These are phyloP conservation scores for Magnusiomyces sp. DNA, from an alignment of 1,139 yeast genomes.

Conservation along the genomic window DNA sequence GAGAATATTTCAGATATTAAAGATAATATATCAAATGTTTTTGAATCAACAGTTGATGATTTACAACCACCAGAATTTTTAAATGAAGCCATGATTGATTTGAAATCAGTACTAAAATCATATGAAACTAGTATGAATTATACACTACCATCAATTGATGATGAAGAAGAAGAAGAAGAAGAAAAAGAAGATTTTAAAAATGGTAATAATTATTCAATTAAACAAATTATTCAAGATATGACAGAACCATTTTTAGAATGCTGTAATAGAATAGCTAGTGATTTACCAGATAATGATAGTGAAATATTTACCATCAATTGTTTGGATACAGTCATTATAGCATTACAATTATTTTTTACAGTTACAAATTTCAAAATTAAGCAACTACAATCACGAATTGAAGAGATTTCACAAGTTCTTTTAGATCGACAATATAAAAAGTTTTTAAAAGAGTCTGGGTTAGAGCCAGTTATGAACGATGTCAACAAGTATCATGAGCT, in stretches of 20 bases:
- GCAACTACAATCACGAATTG: conserved; percentile 25
- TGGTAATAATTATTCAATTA: conserved; percentile 11
- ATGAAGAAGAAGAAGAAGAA: conserved; percentile 19
- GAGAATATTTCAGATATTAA: conserved; percentile 20
- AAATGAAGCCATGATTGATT: conserved; percentile 27
- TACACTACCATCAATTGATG: too few species aligned
- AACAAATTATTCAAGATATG: conserved; percentile 27
- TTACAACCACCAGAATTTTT: conserved; percentile 34
- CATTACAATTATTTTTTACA: conserved; percentile 27
- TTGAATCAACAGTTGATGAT: conserved; percentile 19
- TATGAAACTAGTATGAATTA: conserved; percentile 30
- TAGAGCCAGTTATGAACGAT: conserved; percentile 9
- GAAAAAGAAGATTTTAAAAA: not conserved
- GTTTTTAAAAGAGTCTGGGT: conserved; percentile 26
- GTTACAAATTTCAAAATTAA: conserved; percentile 28
- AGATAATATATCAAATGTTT: conserved; percentile 15
- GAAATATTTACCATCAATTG: conserved; percentile 32
- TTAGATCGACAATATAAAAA: conserved; percentile 23
- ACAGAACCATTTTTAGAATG: conserved; percentile 32
- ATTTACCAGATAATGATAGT: conserved; percentile 21
- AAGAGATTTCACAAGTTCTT: conserved; percentile 26
- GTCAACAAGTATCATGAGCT: conserved; percentile 2
- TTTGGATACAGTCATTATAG: conserved; percentile 28
- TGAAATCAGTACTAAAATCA: conserved; percentile 28
- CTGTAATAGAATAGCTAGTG: conserved; percentile 27